Evolutionary conservation across 108 stramenopile genomes (phyloP).

Genomic region (Skeletonema marinoi): DNA sequence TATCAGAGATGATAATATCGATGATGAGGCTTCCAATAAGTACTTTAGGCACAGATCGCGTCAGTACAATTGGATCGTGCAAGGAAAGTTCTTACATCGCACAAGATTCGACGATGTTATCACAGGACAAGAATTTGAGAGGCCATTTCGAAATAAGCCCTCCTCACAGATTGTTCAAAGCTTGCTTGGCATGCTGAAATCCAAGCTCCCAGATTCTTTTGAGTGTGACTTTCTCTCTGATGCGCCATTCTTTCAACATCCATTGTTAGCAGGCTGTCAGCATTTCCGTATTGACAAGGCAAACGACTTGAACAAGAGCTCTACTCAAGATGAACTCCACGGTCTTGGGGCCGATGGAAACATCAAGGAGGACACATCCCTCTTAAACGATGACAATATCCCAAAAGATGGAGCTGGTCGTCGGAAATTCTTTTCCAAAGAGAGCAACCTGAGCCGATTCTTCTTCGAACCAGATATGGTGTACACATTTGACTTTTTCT

Average conservation of each 20-base stretch:
- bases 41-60: slow-evolving; percentile 45
- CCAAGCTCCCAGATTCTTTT: slow-evolving; percentile 47
- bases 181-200: slow-evolving; percentile 31
- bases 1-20: slow-evolving; percentile 23
- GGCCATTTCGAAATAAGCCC: slow-evolving; percentile 48
- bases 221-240: slow-evolving; percentile 46
- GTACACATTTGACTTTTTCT: slow-evolving; percentile 51
- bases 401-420: slow-evolving; percentile 40
- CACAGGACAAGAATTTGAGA: slow-evolving; percentile 54
- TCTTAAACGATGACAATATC: slow-evolving; percentile 23
- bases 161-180: slow-evolving; percentile 30
- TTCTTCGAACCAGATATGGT: slow-evolving; percentile 47
- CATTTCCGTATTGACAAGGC: slow-evolving; percentile 44
- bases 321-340: slow-evolving; percentile 11
- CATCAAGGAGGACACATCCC: slow-evolving; percentile 41
- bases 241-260: slow-evolving; percentile 44
- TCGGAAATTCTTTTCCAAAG: slow-evolving; percentile 46
- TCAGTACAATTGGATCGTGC: slow-evolving; percentile 48
- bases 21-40: slow-evolving; percentile 7
- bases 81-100: slow-evolving; percentile 41
- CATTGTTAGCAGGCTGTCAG: slow-evolving; percentile 53
- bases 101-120: slow-evolving; percentile 44
- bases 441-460: slow-evolving; percentile 32
- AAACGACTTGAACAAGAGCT: slow-evolving; percentile 3
- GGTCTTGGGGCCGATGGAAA: slow-evolving; percentile 29